Base-by-base conservation (phyloP, 2,329 filamentous ascomycete genomes). In the Nemania sp. region DNA sequence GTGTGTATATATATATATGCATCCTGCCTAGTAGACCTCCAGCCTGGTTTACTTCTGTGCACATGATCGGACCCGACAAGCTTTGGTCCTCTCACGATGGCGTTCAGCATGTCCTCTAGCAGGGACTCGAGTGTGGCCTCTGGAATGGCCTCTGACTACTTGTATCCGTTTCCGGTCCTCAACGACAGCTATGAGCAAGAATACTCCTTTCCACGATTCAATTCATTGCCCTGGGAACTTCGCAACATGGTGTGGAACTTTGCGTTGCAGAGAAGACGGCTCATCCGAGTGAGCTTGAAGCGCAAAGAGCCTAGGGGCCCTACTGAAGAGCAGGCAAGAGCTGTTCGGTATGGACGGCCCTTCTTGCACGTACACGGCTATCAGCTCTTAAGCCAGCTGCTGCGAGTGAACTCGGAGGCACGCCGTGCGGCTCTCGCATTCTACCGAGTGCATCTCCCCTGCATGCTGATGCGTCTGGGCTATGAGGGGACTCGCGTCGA, bases 391-490 rank as follows among this genome's bases (percentile, higher is more conserved):
- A 54, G 56, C 50, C 53, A 54, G 25, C 34, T 59, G 18, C 42
- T 59, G 17, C 34, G 42, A n/a, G 56, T 59, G 25, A 59, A 48
- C 21, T 42, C 56, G n/a, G 49, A 59, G 43, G 49, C 56, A 12
- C 49, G 56, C 7, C 29, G 29, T 10, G 56, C 56, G 9, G 56
- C 56, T 15, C 49, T 59, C 17, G 42, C 40, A 12, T 59, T 59
- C 49, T 59, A 59, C 49, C 49, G 56, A 40, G 49, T 59, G 34
- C 49, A 25, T 21, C 49, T 59, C 13, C 56, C 49, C 42, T 53
- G 56, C 35, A 17, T 49, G 49, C 25, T 59, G 13, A 42, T n/a
- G 39, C 25, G 11, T 21, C 54, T 10, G 20, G 55, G 20, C 29
- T 3, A 7, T 18, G 12, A 42, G 5, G 12, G 21, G 11, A 1